A percentile compares a stretch with the other conserved stretches of the same genome.
Conservation (phyloP, 2,329 filamentous ascomycete genomes). For the Blastomyces emzantsi region DNA sequence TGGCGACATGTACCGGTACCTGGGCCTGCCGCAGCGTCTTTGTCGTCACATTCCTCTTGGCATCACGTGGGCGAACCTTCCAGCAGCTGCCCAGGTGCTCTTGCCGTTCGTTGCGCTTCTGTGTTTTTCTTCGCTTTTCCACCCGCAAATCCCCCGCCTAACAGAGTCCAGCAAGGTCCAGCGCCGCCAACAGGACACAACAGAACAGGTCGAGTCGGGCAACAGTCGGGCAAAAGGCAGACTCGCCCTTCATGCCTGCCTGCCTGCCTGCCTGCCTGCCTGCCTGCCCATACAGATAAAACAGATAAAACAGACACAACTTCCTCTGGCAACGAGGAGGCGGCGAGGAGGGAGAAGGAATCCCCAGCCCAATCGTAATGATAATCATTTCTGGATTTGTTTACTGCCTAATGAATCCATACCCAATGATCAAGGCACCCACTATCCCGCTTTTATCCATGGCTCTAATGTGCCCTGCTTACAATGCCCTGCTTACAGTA, state of each 20-base stretch:
- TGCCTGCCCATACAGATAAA: neutral
- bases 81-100: slow-evolving; percentile 29
- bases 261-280: too few species aligned
- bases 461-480: neutral
- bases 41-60: slow-evolving; percentile 17
- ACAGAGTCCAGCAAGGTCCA: neutral
- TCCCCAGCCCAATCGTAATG: neutral
- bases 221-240: neutral
- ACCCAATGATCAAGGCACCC: neutral
- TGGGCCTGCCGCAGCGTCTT: slow-evolving; percentile 8
- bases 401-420: neutral
- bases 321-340: neutral
- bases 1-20: neutral
- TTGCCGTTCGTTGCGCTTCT: slow-evolving; percentile 15
- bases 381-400: neutral
- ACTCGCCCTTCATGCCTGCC: too few species aligned
- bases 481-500: neutral
- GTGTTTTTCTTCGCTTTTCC: neutral
- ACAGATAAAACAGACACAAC: neutral
- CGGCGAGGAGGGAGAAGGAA: neutral
- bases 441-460: neutral
- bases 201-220: neutral
- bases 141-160: neutral
- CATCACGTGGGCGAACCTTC: slow-evolving; percentile 31
- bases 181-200: too few species aligned